Evolutionary conservation across 2,329 filamentous ascomycete species (phyloP), one percentile per base, ranked within the genome.

Genomic region (Domatiomyces globalis): DNA sequence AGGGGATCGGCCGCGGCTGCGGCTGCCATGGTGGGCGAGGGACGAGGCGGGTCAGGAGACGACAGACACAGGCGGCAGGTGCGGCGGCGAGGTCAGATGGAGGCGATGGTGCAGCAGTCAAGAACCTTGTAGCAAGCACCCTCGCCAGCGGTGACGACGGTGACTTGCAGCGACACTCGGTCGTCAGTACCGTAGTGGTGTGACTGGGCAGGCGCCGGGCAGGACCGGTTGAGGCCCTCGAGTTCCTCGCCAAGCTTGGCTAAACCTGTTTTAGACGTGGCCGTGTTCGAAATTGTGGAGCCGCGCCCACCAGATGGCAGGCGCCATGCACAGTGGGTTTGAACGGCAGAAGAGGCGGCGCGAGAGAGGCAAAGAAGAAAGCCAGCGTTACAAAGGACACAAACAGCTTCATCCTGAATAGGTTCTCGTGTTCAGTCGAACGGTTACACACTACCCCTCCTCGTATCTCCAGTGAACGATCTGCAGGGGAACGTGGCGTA

Each of bases 1-100:
- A 56, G 50, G 58, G 59, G 52, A 57, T 58, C 56, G 56, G 56
- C 54, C 59, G 58, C 60, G 56, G 53, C 51, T 20, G 53, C 54
- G 49, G 58, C 52, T 51, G 57, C 57, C 57, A 60, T 57, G 56
- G 49, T 55, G 49, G 51, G 49, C 48, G 39, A 25, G 54, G 48
- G 50, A 43, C 29, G 46, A 48, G 48, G 36, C n/a, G 48, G n/a
- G 48, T 25, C 17, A 25, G n/a, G 22, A 17, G 25, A 42, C 20
- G 8, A 46, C 33, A 18, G 33, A 9, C 12, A 39, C 10, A 15
- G 33, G 33, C 10, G 33, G 33, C 12, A 39, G 15, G 5, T 10
- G 33, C 15, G 33, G 33, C 33, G 5, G 15, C 33, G 12, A 39
- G 33, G 33, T 5, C 10, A 39, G 15, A 39, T 39, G 15, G 33